Evolutionary conservation across 352 stramenopile species (phyloP).

Genomic region (Phytophthora palmivora): DNA sequence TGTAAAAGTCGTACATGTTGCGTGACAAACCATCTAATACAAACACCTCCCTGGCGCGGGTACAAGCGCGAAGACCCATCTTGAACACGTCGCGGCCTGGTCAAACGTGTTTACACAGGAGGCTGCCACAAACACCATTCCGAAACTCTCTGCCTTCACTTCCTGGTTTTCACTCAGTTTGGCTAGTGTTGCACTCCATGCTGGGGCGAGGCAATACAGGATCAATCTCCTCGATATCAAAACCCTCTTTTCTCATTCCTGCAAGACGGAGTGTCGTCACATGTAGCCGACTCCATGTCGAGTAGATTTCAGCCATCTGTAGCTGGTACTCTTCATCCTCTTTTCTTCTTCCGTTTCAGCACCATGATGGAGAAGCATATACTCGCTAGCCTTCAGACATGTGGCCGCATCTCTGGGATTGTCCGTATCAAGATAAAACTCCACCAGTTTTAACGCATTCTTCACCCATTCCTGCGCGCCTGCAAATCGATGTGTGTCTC

Average conservation of each 20-base stretch:
- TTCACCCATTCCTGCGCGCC: conserved; percentile 60
- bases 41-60: conserved; percentile 49
- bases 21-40: conserved; percentile 74
- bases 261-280: conserved; percentile 54
- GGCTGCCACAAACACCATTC: conserved; percentile 40
- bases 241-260: conserved; percentile 34
- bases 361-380: conserved; percentile 39
- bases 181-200: conserved; percentile 36
- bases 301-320: conserved; percentile 48
- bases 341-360: conserved; percentile 9
- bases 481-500: conserved; percentile 16
- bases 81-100: conserved; percentile 71
- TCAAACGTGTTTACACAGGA: conserved; percentile 52
- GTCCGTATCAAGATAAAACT: conserved; percentile 65
- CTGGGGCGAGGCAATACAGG: conserved; percentile 25
- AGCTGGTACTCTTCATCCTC: conserved; percentile 34
- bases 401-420: conserved; percentile 49
- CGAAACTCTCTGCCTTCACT: conserved; percentile 3
- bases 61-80: conserved; percentile 54
- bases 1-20: conserved; percentile 66
- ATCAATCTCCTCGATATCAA: conserved; percentile 4
- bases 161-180: conserved; percentile 8
- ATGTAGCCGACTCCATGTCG: conserved; percentile 64
- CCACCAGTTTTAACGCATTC: conserved; percentile 62
- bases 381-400: conserved; percentile 60